Percentiles rank a stretch among this genome's conserved stretches.
phyloP scores from a whole-genome alignment of 2,329 filamentous ascomycete genomes.

The Teratosphaeriaceae sp. region DNA sequence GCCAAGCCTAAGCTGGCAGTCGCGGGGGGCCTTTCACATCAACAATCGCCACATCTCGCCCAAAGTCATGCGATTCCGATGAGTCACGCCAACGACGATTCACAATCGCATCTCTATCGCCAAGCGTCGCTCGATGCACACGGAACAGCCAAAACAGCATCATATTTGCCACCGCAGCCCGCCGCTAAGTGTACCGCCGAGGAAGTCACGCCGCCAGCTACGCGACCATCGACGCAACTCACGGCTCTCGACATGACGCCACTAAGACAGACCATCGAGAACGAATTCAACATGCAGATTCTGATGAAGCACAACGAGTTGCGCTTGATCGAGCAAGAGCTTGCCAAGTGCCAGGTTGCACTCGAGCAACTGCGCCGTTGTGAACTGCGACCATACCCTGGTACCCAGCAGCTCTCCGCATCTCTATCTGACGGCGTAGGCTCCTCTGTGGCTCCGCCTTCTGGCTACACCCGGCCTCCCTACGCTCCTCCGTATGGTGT shows the following conservation, averaged over 20 bases:
- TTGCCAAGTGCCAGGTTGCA: slow-evolving; percentile 90
- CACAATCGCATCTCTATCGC: not conserved
- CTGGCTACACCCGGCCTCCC: slow-evolving; percentile 60
- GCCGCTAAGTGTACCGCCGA: not conserved
- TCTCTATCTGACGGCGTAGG: slow-evolving; percentile 70
- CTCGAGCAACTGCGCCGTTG: slow-evolving; percentile 91
- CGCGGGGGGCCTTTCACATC: not conserved
- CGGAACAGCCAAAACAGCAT: not conserved
- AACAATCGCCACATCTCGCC: not conserved
- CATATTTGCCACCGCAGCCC: not conserved
- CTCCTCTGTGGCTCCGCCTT: slow-evolving; percentile 55
- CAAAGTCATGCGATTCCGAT: not conserved
- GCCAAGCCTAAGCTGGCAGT: not conserved
- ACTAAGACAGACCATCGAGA: slow-evolving; percentile 67
- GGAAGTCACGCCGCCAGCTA: slow-evolving; percentile 12
- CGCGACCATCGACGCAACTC: slow-evolving; percentile 6
- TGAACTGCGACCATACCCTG: slow-evolving; percentile 84
- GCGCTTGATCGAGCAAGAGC: slow-evolving; percentile 88
- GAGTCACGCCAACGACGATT: not conserved
- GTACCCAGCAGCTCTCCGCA: slow-evolving; percentile 58
- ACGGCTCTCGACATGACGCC: slow-evolving; percentile 33
- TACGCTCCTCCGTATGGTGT: slow-evolving; percentile 88
- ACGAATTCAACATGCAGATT: slow-evolving; percentile 86
- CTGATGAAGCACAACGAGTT: slow-evolving; percentile 91
- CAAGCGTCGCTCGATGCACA: not conserved